Evolutionary conservation across 306 rosid species (phyloP), one percentile per base, ranked within the genome.

Genomic region (Bauhinia variegata): DNA sequence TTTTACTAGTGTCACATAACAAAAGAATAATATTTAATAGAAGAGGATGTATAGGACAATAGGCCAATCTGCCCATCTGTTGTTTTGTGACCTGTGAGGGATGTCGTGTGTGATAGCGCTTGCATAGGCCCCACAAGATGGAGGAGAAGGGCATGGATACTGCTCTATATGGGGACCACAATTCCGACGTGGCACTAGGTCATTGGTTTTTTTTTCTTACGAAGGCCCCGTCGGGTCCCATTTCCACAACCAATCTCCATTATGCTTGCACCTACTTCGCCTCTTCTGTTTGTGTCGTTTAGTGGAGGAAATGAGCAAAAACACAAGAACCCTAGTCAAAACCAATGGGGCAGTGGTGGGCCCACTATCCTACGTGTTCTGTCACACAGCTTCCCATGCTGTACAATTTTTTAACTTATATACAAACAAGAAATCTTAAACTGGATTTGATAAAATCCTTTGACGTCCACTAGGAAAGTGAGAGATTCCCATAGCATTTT

Each of bases 391-490:
- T 63, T 43, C 76, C 87, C 48, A 52, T 52, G 52, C 43, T 23
- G 2, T 8, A 32, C 16, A 19, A 10, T 9, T 57, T 16, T 5
- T 47, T 13, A n/a, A 13, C 53, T 8, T 5, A 4, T 58, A 6
- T 4, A 60, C 34, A 48, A 56, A 54, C 62, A 49, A 28, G 34
- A 63, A 65, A 74, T 63, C 72, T 79, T 75, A 52, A 83, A 80
- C 84, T 75, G 67, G 54, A 83, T 85, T 87, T 84, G 67, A 87
- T 82, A 85, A 82, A 70, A 76, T 75, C 74, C 30, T 83, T 83
- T 90, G 81, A 82, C 84, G 91, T 90, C 91, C 96, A 83, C 96
- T 62, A 83, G 84, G 84, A 63, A 68, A 78, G 57, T 54, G 54
- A n/a, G 38, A 74, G 89, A 86, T 78, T 80, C 87, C 52, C 11